A percentile compares a stretch with the other conserved stretches of the same genome.
These are phyloP conservation scores for Eucalyptus brandiana DNA, from an alignment of 345 rosid species.

Conservation along the genomic window DNA sequence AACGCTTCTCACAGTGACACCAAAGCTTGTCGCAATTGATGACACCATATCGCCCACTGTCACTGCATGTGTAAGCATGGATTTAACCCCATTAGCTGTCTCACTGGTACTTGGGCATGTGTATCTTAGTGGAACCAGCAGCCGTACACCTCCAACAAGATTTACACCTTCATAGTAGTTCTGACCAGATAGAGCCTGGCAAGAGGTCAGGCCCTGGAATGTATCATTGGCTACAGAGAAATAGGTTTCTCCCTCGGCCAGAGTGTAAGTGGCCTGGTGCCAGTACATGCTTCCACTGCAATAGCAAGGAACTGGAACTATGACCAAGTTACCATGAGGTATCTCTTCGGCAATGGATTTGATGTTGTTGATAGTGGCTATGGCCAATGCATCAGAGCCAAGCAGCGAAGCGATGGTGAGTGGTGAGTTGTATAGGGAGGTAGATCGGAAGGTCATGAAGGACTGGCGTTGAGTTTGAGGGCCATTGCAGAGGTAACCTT, in stretches of 20 bases:
- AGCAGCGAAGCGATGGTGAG: conserved; percentile 4
- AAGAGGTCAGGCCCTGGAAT: no score
- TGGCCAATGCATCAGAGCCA: conserved; percentile 1
- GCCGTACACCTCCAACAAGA: no score
- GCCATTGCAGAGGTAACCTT: conserved; percentile 6
- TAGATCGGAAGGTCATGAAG: conserved; percentile 1
- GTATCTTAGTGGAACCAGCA: no score
- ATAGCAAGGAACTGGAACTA: conserved; percentile 14
- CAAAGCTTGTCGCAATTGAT: no score
- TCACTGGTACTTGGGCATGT: no score
- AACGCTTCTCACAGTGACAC: no score
- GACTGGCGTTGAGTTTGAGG: conserved; percentile 4
- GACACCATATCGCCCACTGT: rapidly evolving
- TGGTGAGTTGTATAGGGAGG: background rate
- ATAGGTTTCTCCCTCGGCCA: no score
- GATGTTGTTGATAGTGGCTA: conserved; percentile 4
- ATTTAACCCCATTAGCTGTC: no score
- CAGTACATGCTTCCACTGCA: conserved; percentile 7
- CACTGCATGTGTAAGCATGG: background rate
- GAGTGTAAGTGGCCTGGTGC: background rate
- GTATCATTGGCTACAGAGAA: no score
- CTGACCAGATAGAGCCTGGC: no score
- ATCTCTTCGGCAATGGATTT: background rate
- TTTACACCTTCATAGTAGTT: no score
- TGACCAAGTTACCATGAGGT: background rate